phyloP scores from a whole-genome alignment of 169 alveolate genomes.

The Plasmodium falciparum region DNA sequence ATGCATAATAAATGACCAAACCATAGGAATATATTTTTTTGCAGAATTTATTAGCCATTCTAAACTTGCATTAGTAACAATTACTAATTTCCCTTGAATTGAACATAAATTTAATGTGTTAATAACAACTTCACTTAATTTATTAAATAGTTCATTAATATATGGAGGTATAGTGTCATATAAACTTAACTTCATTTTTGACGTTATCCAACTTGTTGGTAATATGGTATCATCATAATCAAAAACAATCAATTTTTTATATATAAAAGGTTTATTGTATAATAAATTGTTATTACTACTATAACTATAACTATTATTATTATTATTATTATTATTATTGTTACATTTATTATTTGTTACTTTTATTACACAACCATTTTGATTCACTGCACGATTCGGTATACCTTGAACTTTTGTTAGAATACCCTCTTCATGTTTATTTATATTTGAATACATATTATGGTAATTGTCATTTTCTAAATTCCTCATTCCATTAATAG shows the following conservation, averaged over 20 bases:
- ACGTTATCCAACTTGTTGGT: slow-evolving; percentile 88
- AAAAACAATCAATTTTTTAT: slow-evolving; percentile 84
- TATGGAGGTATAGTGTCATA: slow-evolving; percentile 77
- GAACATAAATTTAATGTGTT: slow-evolving; percentile 83
- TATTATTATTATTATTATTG: not conserved
- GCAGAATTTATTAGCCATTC: slow-evolving; percentile 90
- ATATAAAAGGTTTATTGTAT: slow-evolving; percentile 47
- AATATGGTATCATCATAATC: slow-evolving; percentile 91
- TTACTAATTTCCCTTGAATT: slow-evolving; percentile 82
- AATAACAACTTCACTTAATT: slow-evolving; percentile 82
- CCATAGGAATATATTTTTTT: slow-evolving; percentile 84
- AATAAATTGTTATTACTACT: not conserved
- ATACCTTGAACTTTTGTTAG: slow-evolving; percentile 1
- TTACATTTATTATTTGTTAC: slow-evolving; percentile 9
- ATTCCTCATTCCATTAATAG: slow-evolving; percentile 9
- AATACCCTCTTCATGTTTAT: slow-evolving; percentile 4
- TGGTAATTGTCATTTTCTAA: slow-evolving; percentile 16
- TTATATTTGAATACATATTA: not conserved
- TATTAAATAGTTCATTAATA: slow-evolving; percentile 78
- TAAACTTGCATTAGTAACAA: slow-evolving; percentile 91
- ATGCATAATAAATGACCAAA: slow-evolving; percentile 83
- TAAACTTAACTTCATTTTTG: slow-evolving; percentile 76
- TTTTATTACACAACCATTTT: too few relatives aligned
- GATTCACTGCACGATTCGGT: not conserved
- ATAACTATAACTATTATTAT: not conserved